These are phyloP conservation scores for Hibiscus syriacus DNA, from an alignment of 345 rosid species.

Conservation along the genomic window DNA sequence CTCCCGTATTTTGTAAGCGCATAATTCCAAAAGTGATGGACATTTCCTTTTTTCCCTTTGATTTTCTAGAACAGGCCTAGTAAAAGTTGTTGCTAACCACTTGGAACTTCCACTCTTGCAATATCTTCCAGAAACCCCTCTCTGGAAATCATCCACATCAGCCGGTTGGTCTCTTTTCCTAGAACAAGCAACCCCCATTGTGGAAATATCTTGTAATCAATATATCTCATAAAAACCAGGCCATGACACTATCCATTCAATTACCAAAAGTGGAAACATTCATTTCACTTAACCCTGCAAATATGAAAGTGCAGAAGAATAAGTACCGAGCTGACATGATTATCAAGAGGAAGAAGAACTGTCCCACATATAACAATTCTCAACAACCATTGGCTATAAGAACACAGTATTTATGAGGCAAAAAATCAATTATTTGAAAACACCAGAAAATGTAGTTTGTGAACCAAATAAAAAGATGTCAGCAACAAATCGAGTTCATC, in stretches of 20 bases:
- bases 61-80: constrained; percentile 38
- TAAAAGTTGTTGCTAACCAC: constrained; percentile 68
- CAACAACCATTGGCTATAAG: background rate
- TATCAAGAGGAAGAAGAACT: background rate
- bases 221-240: constrained; percentile 13
- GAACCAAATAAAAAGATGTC: background rate
- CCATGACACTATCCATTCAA: constrained; percentile 24
- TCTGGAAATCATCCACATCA: constrained; percentile 40
- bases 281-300: constrained; percentile 24
- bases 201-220: constrained; percentile 23
- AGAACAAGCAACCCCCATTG: constrained; percentile 97
- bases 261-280: constrained; percentile 13
- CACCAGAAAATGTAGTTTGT: background rate
- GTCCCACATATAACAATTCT: background rate
- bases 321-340: constrained; percentile 7
- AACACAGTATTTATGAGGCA: background rate
- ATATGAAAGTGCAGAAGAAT: constrained; percentile 4
- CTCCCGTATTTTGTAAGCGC: constrained; percentile 46
- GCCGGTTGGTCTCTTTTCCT: constrained; percentile 68
- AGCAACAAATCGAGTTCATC: background rate
- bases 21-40: constrained; percentile 75
- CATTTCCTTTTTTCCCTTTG: constrained; percentile 36
- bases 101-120: constrained; percentile 76
- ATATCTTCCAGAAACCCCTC: constrained; percentile 47
- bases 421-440: background rate